Conservation (phyloP, 1,284 basidiomycete species). For the Rhodotorula sp. region DNA sequence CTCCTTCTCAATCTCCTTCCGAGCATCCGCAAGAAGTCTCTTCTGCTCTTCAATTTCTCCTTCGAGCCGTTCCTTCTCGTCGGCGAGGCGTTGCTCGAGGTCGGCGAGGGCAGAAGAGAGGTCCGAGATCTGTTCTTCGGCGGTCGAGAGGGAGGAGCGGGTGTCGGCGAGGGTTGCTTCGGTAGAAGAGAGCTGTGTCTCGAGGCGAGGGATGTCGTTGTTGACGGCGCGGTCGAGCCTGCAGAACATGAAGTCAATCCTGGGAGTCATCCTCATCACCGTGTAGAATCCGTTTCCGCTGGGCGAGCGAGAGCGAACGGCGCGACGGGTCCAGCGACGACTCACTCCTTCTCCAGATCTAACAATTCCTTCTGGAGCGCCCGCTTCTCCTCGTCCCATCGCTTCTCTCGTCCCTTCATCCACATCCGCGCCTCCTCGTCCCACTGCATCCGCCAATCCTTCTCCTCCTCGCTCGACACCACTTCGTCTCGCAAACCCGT, state of each 20-base stretch:
- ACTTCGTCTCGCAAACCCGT: slow-evolving; percentile 20
- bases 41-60: slow-evolving; percentile 31
- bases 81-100: slow-evolving; percentile 9
- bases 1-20: slow-evolving; percentile 21
- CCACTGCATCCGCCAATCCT: background rate
- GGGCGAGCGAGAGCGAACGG: background rate
- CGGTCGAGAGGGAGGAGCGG: background rate
- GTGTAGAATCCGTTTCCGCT: background rate
- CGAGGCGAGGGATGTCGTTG: slow-evolving; percentile 24
- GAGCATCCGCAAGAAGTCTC: background rate
- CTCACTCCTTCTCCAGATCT: slow-evolving; percentile 25
- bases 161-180: background rate
- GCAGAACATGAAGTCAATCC: background rate
- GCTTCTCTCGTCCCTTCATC: slow-evolving; percentile 1
- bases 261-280: background rate
- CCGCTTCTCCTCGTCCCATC: slow-evolving; percentile 9
- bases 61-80: slow-evolving; percentile 17
- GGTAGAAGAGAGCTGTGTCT: background rate
- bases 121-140: background rate
- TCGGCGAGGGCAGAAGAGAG: slow-evolving; percentile 5
- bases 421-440: background rate
- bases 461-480: background rate
- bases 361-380: slow-evolving; percentile 1
- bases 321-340: background rate
- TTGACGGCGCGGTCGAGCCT: slow-evolving; percentile 31